Conservation (phyloP, 495 filamentous ascomycete species). For the Xylaria cubensis region DNA sequence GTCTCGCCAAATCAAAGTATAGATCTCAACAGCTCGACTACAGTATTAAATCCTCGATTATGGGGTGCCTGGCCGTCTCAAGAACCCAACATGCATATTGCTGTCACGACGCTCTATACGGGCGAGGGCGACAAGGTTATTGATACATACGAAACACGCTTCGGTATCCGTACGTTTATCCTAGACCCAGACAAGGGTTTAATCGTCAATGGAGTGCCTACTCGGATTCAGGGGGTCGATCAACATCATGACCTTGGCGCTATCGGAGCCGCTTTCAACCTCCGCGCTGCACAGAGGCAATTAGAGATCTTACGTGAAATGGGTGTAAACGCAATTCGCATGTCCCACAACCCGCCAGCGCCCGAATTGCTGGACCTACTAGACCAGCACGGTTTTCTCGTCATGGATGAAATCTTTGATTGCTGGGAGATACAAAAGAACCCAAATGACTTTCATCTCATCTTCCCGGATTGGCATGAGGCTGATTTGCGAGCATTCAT, state of each 20-base stretch:
- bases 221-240: constrained; percentile 21
- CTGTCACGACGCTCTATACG: constrained; percentile 38
- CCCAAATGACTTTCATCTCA: constrained; percentile 48
- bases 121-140: constrained; percentile 24
- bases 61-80: constrained; percentile 50
- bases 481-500: constrained; percentile 49
- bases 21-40: constrained; percentile 39
- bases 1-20: constrained; percentile 24
- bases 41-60: constrained; percentile 41
- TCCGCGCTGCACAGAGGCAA: constrained; percentile 46
- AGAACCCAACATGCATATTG: constrained; percentile 48
- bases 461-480: constrained; percentile 53
- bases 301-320: constrained; percentile 48
- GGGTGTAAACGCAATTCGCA: constrained; percentile 51
- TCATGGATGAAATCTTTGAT: constrained; percentile 57
- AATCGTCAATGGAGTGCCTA: constrained; percentile 15
- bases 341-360: constrained; percentile 51
- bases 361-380: constrained; percentile 61
- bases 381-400: constrained; percentile 60
- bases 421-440: constrained; percentile 44
- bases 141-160: constrained; percentile 51
- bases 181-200: constrained; percentile 28
- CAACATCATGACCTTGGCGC: constrained; percentile 16
- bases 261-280: constrained; percentile 6
- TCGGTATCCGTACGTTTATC: constrained; percentile 48